These are phyloP conservation scores for Croton laevigatus DNA, from an alignment of 441 rosid genomes.

Conservation along the genomic window DNA sequence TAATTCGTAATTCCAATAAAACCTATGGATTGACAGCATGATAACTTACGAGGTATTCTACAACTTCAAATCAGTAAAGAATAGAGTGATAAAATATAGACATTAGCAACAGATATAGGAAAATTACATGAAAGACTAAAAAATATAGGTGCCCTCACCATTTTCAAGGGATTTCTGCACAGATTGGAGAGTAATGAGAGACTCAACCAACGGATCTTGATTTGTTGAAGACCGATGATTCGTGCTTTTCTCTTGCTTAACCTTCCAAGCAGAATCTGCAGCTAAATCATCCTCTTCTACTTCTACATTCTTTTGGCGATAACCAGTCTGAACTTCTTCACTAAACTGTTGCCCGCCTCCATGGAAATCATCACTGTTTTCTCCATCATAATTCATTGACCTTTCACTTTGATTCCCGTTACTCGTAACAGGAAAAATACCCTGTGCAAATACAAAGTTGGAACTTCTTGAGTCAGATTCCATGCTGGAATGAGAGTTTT, in stretches of 20 bases:
- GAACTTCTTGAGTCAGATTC: conserved; percentile 90
- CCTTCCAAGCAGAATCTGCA: conserved; percentile 47
- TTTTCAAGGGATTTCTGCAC: conserved; percentile 69
- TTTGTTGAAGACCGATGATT: conserved; percentile 34
- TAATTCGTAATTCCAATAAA: not conserved
- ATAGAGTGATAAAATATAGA: not conserved
- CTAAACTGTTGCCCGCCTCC: conserved; percentile 34
- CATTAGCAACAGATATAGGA: not conserved
- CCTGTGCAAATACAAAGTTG: conserved; percentile 77
- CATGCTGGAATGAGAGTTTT: conserved; percentile 81
- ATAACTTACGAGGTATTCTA: not conserved
- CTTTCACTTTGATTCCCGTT: conserved; percentile 49
- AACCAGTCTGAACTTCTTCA: conserved; percentile 41
- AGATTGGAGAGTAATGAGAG: conserved; percentile 49
- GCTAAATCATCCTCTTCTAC: conserved; percentile 47
- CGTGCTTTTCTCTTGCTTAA: conserved; percentile 43
- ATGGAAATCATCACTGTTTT: conserved; percentile 51
- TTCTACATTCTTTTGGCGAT: conserved; percentile 36
- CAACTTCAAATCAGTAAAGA: not conserved
- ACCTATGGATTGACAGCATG: not conserved
- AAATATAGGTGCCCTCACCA: conserved; percentile 41
- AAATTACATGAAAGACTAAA: conserved; percentile 6
- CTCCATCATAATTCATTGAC: conserved; percentile 49
- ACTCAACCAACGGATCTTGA: conserved; percentile 49
- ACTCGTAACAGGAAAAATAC: conserved; percentile 42